A percentile compares a stretch with the other conserved stretches of the same genome.
Conservation (phyloP, 352 stramenopile species). For the Paralagenidium karlingii region DNA sequence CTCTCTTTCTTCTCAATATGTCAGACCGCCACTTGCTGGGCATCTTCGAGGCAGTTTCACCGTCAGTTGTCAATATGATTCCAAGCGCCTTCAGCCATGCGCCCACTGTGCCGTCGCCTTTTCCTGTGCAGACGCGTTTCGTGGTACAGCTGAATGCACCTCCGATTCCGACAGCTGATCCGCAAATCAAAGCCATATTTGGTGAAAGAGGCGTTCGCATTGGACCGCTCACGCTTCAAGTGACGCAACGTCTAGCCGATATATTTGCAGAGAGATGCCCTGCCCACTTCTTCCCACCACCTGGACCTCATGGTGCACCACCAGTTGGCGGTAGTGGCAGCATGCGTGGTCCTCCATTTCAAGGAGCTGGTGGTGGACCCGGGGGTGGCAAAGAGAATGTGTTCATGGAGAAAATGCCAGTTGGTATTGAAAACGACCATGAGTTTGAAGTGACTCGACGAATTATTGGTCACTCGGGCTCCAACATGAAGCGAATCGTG, state of each 20-base stretch:
- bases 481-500: conserved; percentile 83
- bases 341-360: conserved; percentile 2
- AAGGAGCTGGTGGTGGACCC: not conserved
- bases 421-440: conserved; percentile 78
- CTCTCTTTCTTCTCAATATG: conserved; percentile 80
- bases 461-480: conserved; percentile 67
- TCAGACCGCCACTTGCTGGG: conserved; percentile 74
- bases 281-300: conserved; percentile 12
- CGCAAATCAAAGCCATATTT: conserved; percentile 54
- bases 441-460: conserved; percentile 76
- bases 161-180: conserved; percentile 48
- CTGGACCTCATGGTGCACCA: conserved; percentile 5
- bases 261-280: conserved; percentile 54
- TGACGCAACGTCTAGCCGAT: conserved; percentile 59
- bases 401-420: conserved; percentile 61
- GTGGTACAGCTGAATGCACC: conserved; percentile 54
- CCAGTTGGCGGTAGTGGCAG: not conserved
- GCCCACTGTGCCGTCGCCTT: conserved; percentile 34
- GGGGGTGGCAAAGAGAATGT: conserved; percentile 11
- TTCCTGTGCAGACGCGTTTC: conserved; percentile 71
- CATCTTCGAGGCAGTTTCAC: conserved; percentile 73
- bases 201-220: conserved; percentile 42
- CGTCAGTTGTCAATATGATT: conserved; percentile 61
- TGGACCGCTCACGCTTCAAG: conserved; percentile 40
- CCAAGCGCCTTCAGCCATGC: conserved; percentile 57